These are phyloP conservation scores for Cenchrus fungigraminus DNA, from an alignment of 176 grass and related monocot species.

Conservation along the genomic window DNA sequence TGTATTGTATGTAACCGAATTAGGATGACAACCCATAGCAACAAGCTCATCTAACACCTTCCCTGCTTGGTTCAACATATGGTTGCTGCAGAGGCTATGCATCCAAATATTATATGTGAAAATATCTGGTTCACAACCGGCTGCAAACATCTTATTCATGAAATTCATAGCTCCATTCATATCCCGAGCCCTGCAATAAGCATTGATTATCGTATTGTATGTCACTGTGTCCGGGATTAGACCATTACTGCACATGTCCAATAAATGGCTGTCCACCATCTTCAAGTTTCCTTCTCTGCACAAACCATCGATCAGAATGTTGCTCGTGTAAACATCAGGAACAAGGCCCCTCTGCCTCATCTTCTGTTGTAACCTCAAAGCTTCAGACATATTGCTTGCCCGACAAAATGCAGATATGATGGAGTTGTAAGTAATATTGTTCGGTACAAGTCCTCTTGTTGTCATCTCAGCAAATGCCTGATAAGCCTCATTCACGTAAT, in stretches of 20 bases:
- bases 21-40: constrained; percentile 55
- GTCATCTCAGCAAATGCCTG: constrained; percentile 70
- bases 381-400: constrained; percentile 66
- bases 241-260: constrained; percentile 62
- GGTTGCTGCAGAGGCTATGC: constrained; percentile 67
- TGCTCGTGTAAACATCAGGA: constrained; percentile 87
- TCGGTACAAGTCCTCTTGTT: constrained; percentile 75
- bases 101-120: constrained; percentile 99
- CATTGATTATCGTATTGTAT: constrained; percentile 91
- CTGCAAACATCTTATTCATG: constrained; percentile 79
- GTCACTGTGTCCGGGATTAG: constrained; percentile 80
- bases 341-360: constrained; percentile 84
- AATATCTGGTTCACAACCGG: constrained; percentile 81
- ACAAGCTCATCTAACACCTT: constrained; percentile 76
- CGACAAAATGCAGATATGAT: constrained; percentile 77
- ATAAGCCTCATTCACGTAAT: constrained; percentile 66
- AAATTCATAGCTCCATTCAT: constrained; percentile 62
- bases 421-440: constrained; percentile 96
- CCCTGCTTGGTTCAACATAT: constrained; percentile 69
- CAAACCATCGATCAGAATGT: constrained; percentile 89
- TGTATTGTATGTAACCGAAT: constrained; percentile 88
- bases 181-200: constrained; percentile 70
- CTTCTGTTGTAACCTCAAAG: constrained; percentile 58
- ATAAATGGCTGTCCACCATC: constrained; percentile 60
- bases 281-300: constrained; percentile 75